A percentile compares a stretch with the other conserved stretches of the same genome.
Evolutionary conservation across 805 yeast species (phyloP).

Genomic region (Candida golubevii): DNA sequence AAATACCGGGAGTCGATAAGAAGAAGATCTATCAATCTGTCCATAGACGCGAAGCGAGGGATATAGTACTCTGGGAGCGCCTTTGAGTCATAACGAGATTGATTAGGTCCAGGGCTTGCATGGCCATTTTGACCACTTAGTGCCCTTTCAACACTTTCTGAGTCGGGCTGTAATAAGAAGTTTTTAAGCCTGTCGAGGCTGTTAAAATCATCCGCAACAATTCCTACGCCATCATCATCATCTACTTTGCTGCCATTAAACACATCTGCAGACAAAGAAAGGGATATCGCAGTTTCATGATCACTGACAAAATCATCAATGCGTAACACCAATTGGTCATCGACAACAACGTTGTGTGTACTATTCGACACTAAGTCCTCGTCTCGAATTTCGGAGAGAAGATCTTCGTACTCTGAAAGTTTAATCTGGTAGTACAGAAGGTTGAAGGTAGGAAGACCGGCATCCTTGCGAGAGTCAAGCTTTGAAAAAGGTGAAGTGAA

Average conservation of each 20-base stretch:
- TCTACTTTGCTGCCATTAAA: not conserved
- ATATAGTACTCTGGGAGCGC: slow-evolving; percentile 17
- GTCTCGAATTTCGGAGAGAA: slow-evolving; percentile 4
- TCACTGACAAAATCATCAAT: slow-evolving; percentile 31
- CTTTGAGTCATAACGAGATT: not conserved
- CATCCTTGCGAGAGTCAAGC: slow-evolving; percentile 1
- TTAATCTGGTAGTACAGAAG: slow-evolving; percentile 32
- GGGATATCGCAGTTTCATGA: slow-evolving; percentile 2
- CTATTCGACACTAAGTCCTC: not conserved
- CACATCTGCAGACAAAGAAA: not conserved
- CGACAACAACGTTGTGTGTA: slow-evolving; percentile 26
- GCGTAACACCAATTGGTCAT: slow-evolving; percentile 31
- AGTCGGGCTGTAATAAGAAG: slow-evolving; percentile 18
- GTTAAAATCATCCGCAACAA: slow-evolving; percentile 41
- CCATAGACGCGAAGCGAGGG: slow-evolving; percentile 57
- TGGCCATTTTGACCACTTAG: not conserved
- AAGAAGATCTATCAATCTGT: slow-evolving; percentile 72
- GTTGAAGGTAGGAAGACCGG: slow-evolving; percentile 33
- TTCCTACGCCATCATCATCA: slow-evolving; percentile 36
- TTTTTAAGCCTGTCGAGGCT: slow-evolving; percentile 37
- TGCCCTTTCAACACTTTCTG: slow-evolving; percentile 7
- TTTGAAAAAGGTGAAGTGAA: not conserved
- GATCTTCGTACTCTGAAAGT: slow-evolving; percentile 33
- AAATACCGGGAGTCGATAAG: slow-evolving; percentile 66
- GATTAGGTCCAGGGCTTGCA: not conserved